Evolutionary conservation across 495 filamentous ascomycete species (phyloP), one percentile per base, ranked within the genome.

Genomic region (Tuber umbilicatum): DNA sequence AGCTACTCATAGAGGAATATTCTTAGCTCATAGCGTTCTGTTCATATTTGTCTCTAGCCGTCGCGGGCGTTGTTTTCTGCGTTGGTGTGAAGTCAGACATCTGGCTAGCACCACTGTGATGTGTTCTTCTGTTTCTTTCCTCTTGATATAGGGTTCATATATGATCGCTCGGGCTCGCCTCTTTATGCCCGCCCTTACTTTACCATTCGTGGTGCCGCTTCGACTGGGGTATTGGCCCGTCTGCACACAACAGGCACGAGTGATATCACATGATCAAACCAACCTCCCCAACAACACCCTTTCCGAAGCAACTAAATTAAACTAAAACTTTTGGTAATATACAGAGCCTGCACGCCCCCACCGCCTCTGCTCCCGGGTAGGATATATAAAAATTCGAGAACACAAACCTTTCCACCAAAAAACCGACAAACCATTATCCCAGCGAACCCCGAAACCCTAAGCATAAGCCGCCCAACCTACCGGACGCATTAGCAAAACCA

Each of bases 401-500:
- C 27, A 17, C 27, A 35, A 64, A 64, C 27, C 27, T 27, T 5
- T 19, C 55, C 27, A 45, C 42, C 16, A 43, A 17, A 10, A 10
- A 23, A 50, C 47, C 47, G 16, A 31, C n/a, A 0, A 64, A 64
- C 55, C 27, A 16, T 31, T 5, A 1, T n/a, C 23, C 21, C 21
- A 7, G 5, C 2, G 0, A n/a, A 35, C 55, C 50, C 31, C 50
- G 17, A 64, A 35, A 3, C 19, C 12, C 76, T 76, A 90, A 43
- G 88, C 89, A 86, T 91, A 92, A 72, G 90, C 88, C 47, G 89
- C 90, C 90, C 90, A 92, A 21, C 90, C 86, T 86, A 68, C 68
- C 31, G 40, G 21, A 39, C 21, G 47, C 77, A 71, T 82, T 70
- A 84, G 77, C 40, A 69, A 21, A 40, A 74, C 21, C 21, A 27